Conservation (phyloP, 768 basidiomycete species). For the Mycena epipterygia region DNA sequence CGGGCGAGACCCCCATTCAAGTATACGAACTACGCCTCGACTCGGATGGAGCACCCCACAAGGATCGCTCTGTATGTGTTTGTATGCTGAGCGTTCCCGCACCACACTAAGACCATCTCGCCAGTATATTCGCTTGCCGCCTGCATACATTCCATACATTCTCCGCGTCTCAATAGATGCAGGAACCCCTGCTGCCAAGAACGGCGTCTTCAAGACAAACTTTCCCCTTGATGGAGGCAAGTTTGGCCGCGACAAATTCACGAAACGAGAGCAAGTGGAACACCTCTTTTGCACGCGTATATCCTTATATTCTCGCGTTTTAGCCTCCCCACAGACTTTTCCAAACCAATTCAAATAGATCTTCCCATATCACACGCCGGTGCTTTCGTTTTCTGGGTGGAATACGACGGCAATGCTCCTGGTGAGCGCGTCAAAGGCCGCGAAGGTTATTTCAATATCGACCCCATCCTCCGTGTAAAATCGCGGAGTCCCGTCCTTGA, state of each 20-base stretch:
- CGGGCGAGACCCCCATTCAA: slow-evolving; percentile 74
- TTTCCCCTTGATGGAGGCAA: slow-evolving; percentile 94
- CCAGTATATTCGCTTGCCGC: slow-evolving; percentile 96
- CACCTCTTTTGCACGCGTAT: slow-evolving; percentile 35
- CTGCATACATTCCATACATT: slow-evolving; percentile 90
- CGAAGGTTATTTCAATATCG: slow-evolving; percentile 96
- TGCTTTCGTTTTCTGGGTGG: slow-evolving; percentile 95
- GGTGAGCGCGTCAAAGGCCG: slow-evolving; percentile 83
- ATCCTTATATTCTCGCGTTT: slow-evolving; percentile 21
- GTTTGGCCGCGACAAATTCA: slow-evolving; percentile 83
- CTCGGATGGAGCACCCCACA: slow-evolving; percentile 90
- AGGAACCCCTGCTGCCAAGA: slow-evolving; percentile 90
- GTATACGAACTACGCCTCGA: slow-evolving; percentile 92
- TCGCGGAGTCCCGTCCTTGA: slow-evolving; percentile 83
- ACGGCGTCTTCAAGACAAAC: slow-evolving; percentile 95
- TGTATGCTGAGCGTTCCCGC: slow-evolving; percentile 8
- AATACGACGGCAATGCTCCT: slow-evolving; percentile 78
- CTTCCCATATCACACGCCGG: slow-evolving; percentile 97
- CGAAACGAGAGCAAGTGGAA: slow-evolving; percentile 77
- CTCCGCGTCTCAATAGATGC: slow-evolving; percentile 93
- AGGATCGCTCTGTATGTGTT: slow-evolving; percentile 81
- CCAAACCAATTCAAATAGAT: slow-evolving; percentile 93
- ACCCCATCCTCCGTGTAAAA: slow-evolving; percentile 86
- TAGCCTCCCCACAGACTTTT: slow-evolving; percentile 89
- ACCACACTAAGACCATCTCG: slow-evolving; percentile 29